A percentile compares a stretch with the other conserved stretches of the same genome.
Conservation (phyloP, 768 basidiomycete species). For the Amanita muscaria region DNA sequence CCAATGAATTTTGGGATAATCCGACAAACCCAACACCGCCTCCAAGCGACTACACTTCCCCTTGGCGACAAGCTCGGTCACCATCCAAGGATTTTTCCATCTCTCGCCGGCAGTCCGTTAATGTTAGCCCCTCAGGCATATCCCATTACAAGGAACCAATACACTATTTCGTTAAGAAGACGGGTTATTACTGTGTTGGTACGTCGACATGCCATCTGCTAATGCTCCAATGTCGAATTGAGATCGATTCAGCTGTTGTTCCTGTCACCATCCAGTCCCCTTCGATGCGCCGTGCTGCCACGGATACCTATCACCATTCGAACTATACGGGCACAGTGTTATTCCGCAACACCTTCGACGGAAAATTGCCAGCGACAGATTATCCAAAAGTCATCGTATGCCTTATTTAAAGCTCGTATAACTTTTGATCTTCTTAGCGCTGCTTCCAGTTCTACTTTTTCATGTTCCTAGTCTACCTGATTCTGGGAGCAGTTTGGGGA, state of each 20-base stretch:
- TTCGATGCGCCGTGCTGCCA: slow-evolving; percentile 27
- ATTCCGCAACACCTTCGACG: slow-evolving; percentile 84
- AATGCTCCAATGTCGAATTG: background rate
- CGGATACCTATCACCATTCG: slow-evolving; percentile 61
- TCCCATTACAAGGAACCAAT: slow-evolving; percentile 63
- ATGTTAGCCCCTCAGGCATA: slow-evolving; percentile 41
- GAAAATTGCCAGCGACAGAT: slow-evolving; percentile 84
- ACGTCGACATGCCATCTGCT: slow-evolving; percentile 22
- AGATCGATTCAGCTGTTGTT: slow-evolving; percentile 52
- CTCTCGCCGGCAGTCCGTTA: slow-evolving; percentile 19
- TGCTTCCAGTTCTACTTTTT: slow-evolving; percentile 69
- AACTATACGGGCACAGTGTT: slow-evolving; percentile 70
- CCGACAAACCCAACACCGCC: slow-evolving; percentile 50
- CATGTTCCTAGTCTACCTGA: slow-evolving; percentile 74
- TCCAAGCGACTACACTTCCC: slow-evolving; percentile 36
- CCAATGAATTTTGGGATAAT: slow-evolving; percentile 46
- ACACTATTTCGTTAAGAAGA: slow-evolving; percentile 73
- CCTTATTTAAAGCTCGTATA: slow-evolving; percentile 5
- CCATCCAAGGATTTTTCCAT: slow-evolving; percentile 1
- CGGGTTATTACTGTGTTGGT: slow-evolving; percentile 97
- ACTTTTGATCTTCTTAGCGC: slow-evolving; percentile 3
- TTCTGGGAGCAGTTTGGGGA: slow-evolving; percentile 67
- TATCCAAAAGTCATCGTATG: slow-evolving; percentile 95
- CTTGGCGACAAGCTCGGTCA: slow-evolving; percentile 29
- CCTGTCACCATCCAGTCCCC: slow-evolving; percentile 73